Base-by-base conservation (phyloP, 2,329 filamentous ascomycete species). In the Emmonsia crescens region DNA sequence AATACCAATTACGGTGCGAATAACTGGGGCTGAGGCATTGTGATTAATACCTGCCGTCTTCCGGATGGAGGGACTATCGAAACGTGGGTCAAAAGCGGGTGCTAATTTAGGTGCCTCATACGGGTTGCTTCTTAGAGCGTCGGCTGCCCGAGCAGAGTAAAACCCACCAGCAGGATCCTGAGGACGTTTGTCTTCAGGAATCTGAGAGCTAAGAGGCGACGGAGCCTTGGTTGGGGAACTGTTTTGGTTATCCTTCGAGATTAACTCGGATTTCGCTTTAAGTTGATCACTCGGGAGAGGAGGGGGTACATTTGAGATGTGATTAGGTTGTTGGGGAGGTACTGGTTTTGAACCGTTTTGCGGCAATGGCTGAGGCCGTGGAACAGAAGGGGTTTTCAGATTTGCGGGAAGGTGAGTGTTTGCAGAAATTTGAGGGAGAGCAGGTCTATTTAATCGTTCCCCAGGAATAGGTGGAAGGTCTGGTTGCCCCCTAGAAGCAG, bases 11-110 rank as follows among this genome's bases (percentile, higher is more conserved):
- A 62, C 62, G 1, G 59, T 61, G 64, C 81, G 83, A 3, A 81
- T 82, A 1, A 96, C 77, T 0, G 91, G 90, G 59, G 87, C 86
- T 4, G 89, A 92, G 59, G 84, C 87, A 27, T 78, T 85, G 70
- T 95, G 90, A 69, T 96, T 91, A 46, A 96, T 83, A 2, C 92
- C 92, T 0, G 89, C 88, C 0, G 93, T 96, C 71, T 93, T 92
- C 64, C 90, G 85, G 70, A 96, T 91, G 0, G 91, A 94, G 0
- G 92, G 91, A 64, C 87, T 90, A 68, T 92, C 88, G 5, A 85
- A 81, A 62, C 85, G 85, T 2, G 88, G 88, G 67, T 92, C 88
- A 73, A 92, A 93, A 29, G 80, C 77, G 14, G 84, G 78, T 4
- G 76, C 72, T 3, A 79, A 73, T 3, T 74, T 70, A 40, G 76